Evolutionary conservation across 2,329 filamentous ascomycete genomes (phyloP), one percentile per base, ranked within the genome.

Genomic region (Beauveria australis): DNA sequence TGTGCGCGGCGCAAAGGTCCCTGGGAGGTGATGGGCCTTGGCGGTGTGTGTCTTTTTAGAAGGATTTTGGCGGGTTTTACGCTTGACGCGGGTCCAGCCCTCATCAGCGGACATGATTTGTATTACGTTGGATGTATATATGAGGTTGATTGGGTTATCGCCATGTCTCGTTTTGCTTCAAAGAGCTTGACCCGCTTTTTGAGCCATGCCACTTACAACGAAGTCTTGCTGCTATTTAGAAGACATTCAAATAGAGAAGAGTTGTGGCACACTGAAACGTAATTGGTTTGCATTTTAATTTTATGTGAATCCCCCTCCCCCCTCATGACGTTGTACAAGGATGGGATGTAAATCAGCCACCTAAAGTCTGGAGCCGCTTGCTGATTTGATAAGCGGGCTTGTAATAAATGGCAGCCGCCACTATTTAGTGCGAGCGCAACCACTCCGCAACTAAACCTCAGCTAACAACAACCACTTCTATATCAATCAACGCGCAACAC

Each of bases 1-100:
- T 43, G 64, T 64, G 53, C 58, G 63, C 12, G 63, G 62, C 9
- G n/a, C 1, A 46, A 37, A 59, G 30, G 60, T 54, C 48, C 64
- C 55, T 61, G 61, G 26, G 48, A 22, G 30, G 58, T 43, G 41
- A 9, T 16, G 22, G 16, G 9, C 5, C 19, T 40, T 12, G 51
- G 12, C 5, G 14, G 16, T 7, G 33, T 9, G 1, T 18, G 14
- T 16, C 19, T 26, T 41, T 8, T 22, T 3, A 8, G 52, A 16
- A 26, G 33, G 6, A 26, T 6, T n/a, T n/a, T n/a, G 33, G 7
- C 52, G 52, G 52, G 18, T 30, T 30, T 54, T 54, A 6, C 10
- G 52, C 26, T 54, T 41, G 18, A 54, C 52, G 24, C 40, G 52
- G 52, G 40, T 54, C 52, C 52, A 54, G 52, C 40, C 52, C 9